Evolutionary conservation across 352 stramenopile genomes (phyloP), one percentile per base, ranked within the genome.

Genomic region (Phytophthora agathidicida): DNA sequence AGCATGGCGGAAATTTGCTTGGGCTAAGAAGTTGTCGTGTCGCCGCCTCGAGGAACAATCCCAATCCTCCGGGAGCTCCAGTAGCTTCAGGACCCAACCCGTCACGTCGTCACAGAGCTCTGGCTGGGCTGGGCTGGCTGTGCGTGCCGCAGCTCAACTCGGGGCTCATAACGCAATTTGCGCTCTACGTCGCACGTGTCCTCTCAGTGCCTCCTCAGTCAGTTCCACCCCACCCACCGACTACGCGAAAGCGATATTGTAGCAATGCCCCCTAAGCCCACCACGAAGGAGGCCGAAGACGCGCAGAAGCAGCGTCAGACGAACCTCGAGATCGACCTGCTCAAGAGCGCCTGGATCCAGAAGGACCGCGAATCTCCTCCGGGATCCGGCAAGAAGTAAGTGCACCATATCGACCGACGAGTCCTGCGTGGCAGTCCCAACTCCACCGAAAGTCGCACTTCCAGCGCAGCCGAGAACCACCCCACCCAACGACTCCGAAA

Each of bases 251-350:
- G 45, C n/a, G n/a, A n/a, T n/a, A n/a, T n/a, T n/a, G n/a, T n/a
- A n/a, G n/a, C 20, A 44, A 75, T 71, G 66, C 60, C 61, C 22
- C 66, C 66, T 14, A 75, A 75, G 51, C 49, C 65, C n/a, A 33
- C 60, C 28, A 63, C 54, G 6, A 68, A 75, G 28, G 55, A 71
- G 38, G 68, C 68, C 8, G 65, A 72, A 26, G 72, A 73, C 50
- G 62, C 72, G 17, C 72, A 81, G 62, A 81, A 84, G 65, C 68
- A 81, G 68, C 76, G 75, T 37, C 75, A 84, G 71, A 84, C 68
- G 20, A 84, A 84, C 71, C 75, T 84, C 42, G 75, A 84, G 66
- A 84, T 84, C 58, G 75, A 84, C 51, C 50, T 84, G 30, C 71
- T 84, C 59, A 84, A 84, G 71, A 81, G 71, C 11, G 75, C 75